Evolutionary conservation across 305 asterid genomes (phyloP).

Genomic region (Fraxinus velutina): DNA sequence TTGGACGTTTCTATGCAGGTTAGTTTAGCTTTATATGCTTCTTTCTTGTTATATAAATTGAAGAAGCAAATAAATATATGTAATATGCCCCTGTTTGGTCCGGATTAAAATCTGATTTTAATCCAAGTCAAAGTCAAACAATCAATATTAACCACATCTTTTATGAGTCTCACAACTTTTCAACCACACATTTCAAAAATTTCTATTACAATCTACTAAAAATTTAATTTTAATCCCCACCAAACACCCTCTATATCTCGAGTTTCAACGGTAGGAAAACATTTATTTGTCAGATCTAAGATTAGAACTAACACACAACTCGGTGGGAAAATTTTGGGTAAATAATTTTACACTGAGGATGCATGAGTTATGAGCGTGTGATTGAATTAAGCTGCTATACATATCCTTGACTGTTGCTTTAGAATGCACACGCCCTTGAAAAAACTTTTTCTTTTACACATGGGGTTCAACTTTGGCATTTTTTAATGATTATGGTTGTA

Average conservation of each 20-base stretch:
- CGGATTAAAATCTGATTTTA: too few species aligned
- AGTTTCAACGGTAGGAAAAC: background rate
- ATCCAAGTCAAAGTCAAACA: too few species aligned
- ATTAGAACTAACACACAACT: background rate
- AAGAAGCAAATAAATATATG: background rate
- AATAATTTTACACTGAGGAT: background rate
- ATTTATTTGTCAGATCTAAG: background rate
- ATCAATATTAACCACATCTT: too few species aligned
- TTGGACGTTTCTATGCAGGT: conserved; percentile 1
- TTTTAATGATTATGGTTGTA: background rate
- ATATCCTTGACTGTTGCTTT: background rate
- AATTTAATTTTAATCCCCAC: too few species aligned
- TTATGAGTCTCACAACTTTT: too few species aligned
- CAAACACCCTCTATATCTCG: background rate
- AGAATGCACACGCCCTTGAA: background rate
- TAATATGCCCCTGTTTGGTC: too few species aligned
- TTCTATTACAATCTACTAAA: too few species aligned
- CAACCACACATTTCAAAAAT: too few species aligned
- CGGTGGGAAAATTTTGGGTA: background rate
- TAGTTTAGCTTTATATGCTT: conserved; percentile 12
- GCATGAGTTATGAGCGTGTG: background rate
- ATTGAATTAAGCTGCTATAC: background rate
- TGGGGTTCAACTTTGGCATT: background rate
- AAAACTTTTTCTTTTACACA: background rate
- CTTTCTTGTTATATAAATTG: background rate